Evolutionary conservation across 345 rosid genomes (phyloP).

Genomic region (Salix viminalis): DNA sequence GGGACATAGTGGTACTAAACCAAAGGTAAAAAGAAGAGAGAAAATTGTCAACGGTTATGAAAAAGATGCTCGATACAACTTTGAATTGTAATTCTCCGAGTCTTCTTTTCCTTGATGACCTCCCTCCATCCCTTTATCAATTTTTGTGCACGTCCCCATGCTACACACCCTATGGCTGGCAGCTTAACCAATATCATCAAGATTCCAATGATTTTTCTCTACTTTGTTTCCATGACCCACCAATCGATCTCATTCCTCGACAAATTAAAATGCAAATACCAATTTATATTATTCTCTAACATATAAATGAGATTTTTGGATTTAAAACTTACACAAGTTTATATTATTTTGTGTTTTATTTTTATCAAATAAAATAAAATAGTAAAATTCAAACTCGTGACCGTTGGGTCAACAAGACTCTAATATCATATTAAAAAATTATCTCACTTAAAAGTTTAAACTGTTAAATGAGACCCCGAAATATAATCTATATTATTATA

Average conservation of each 20-base stretch:
- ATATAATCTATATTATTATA: no score
- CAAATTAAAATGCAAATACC: background rate
- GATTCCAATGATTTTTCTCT: constrained; percentile 1
- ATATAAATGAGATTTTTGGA: no score
- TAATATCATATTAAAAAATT: no score
- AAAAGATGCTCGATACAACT: constrained; percentile 30
- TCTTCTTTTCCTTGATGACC: constrained; percentile 22
- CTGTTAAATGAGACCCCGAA: no score
- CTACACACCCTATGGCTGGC: constrained; percentile 9
- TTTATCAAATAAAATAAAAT: no score
- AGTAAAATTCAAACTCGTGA: no score
- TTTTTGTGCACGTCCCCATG: constrained; percentile 40
- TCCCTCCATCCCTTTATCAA: constrained; percentile 31
- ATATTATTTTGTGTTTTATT: no score
- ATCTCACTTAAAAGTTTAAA: no score
- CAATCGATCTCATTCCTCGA: background rate
- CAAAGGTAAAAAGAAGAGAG: constrained; percentile 17
- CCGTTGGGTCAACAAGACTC: no score
- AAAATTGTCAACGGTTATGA: constrained; percentile 45
- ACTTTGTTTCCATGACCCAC: constrained; percentile 25
- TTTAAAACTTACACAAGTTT: no score
- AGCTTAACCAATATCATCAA: constrained; percentile 8
- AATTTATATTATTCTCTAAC: no score
- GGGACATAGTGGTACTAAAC: constrained; percentile 26
- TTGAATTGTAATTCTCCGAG: constrained; percentile 26